phyloP scores from a whole-genome alignment of 2,329 filamentous ascomycete species.

The Cercospora sesami region DNA sequence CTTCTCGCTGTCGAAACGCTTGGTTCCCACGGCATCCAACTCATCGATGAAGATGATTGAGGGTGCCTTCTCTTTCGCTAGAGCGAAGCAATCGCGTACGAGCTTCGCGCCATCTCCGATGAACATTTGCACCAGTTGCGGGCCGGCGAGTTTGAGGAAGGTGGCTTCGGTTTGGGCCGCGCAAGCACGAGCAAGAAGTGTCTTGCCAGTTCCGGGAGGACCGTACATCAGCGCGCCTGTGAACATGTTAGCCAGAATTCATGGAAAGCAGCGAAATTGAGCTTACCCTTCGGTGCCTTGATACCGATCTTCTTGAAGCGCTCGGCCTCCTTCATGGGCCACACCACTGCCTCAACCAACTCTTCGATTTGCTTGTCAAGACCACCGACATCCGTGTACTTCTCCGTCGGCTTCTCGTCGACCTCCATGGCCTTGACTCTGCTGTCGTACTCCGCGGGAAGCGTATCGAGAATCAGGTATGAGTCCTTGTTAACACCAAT shows the following conservation, averaged over 20 bases:
- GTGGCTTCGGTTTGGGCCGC: constrained; percentile 97
- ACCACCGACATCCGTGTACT: constrained; percentile 96
- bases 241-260: constrained; percentile 13
- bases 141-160: constrained; percentile 96
- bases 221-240: constrained; percentile 97
- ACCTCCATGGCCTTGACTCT: constrained; percentile 99
- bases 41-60: constrained; percentile 99
- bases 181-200: constrained; percentile 88
- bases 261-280: not conserved
- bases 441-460: constrained; percentile 97
- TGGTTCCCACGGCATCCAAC: constrained; percentile 95
- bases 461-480: constrained; percentile 92
- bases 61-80: constrained; percentile 97
- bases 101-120: constrained; percentile 98
- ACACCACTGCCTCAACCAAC: constrained; percentile 95
- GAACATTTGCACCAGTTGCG: constrained; percentile 99
- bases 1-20: constrained; percentile 98
- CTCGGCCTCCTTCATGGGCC: constrained; percentile 99
- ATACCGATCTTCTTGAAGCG: constrained; percentile 99
- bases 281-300: constrained; percentile 91
- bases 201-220: constrained; percentile 86
- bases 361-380: constrained; percentile 99
- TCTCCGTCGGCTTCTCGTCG: constrained; percentile 98
- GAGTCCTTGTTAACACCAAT: constrained; percentile 99
- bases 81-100: constrained; percentile 93